phyloP scores from a whole-genome alignment of 257 asterid genomes.

The Plantago ovata region DNA sequence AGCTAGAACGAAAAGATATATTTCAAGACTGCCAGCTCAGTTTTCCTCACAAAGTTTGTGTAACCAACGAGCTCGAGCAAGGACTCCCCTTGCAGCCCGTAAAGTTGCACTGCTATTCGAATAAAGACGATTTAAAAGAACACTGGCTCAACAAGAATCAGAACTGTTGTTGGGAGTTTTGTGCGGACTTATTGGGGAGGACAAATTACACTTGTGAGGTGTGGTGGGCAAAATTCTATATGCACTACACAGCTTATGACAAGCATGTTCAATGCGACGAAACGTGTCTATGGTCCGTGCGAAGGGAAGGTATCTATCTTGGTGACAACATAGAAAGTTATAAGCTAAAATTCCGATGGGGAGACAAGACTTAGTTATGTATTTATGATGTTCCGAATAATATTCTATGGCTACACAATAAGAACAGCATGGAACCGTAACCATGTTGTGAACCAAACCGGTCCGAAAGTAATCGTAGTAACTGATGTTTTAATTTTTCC shows the following conservation, averaged over 20 bases:
- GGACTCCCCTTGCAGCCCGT: background rate
- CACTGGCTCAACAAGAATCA: background rate
- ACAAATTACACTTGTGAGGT: background rate
- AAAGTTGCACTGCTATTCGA: background rate
- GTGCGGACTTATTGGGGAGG: background rate
- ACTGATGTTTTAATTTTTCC: no score
- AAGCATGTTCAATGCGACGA: fast-evolving
- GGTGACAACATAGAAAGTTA: background rate
- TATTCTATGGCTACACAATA: no score
- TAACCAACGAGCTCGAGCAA: background rate
- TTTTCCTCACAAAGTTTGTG: background rate
- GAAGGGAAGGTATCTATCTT: background rate
- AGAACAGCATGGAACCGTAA: no score
- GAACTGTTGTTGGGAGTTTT: background rate
- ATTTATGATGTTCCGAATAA: no score
- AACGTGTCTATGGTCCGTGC: background rate
- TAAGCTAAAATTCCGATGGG: no score
- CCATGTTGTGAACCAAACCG: no score
- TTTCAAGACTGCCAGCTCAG: no score
- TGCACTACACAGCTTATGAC: background rate
- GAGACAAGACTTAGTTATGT: no score
- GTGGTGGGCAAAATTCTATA: background rate
- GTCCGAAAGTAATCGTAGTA: no score
- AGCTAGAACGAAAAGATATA: no score
- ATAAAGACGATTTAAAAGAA: background rate